These are phyloP conservation scores for Ogataea henricii DNA, from an alignment of 805 yeast species.

Conservation along the genomic window DNA sequence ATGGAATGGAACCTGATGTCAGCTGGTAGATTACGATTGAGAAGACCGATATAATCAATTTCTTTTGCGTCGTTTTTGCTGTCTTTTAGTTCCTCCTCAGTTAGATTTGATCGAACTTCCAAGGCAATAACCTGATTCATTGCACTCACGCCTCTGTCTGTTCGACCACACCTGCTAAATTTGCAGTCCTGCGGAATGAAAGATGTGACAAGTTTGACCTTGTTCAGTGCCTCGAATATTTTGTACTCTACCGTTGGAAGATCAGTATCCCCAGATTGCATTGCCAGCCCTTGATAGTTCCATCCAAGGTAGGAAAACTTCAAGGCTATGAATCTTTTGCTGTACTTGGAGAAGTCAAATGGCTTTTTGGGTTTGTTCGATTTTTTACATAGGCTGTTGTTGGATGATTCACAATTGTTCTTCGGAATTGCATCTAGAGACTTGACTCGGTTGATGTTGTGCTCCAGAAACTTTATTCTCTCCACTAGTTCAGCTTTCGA, in stretches of 20 bases:
- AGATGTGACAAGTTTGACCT: constrained; percentile 64
- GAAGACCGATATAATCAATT: constrained; percentile 69
- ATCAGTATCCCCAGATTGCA: constrained; percentile 73
- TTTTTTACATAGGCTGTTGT: background rate
- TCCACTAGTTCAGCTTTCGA: background rate
- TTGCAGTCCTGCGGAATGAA: constrained; percentile 61
- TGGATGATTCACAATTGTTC: background rate
- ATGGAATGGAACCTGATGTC: constrained; percentile 84
- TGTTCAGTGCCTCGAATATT: constrained; percentile 69
- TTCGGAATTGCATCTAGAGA: background rate
- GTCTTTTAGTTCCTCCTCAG: constrained; percentile 60
- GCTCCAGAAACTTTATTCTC: background rate
- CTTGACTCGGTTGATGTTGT: background rate
- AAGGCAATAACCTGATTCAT: constrained; percentile 91
- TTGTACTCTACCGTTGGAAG: constrained; percentile 85
- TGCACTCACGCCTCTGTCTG: constrained; percentile 97
- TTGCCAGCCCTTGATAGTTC: constrained; percentile 89
- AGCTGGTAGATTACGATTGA: constrained; percentile 76
- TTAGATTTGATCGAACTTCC: constrained; percentile 66
- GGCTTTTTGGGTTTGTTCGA: constrained; percentile 38
- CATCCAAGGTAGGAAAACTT: constrained; percentile 90
- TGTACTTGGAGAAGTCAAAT: constrained; percentile 66
- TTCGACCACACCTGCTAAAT: constrained; percentile 91
- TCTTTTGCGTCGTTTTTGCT: constrained; percentile 64
- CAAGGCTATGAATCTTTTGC: constrained; percentile 72